Evolutionary conservation across 352 stramenopile genomes (phyloP), one percentile per base, ranked within the genome.

Genomic region (Phytopythium oedochilum): DNA sequence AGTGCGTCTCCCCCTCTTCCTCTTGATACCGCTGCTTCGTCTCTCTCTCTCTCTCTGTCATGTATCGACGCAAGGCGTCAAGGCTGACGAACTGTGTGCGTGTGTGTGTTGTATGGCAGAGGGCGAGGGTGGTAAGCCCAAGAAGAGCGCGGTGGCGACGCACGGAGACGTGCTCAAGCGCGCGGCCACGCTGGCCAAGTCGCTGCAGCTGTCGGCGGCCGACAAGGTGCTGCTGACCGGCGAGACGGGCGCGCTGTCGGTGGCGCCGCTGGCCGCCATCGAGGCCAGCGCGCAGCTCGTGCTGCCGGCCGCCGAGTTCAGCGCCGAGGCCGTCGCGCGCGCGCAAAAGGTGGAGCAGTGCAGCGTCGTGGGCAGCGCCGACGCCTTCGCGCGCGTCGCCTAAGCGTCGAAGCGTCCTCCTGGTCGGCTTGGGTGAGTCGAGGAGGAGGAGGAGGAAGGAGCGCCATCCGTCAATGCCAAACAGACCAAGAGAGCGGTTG

Each of bases 191-290:
- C 63, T 96, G 20, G 77, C 68, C 40, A 89, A 89, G 66, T 83
- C 65, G 85, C 57, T 96, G 42, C 73, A 83, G 48, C 56, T 96
- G 63, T 84, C 69, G 26, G 68, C 80, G 17, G 73, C 71, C 35
- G 86, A 96, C 81, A 96, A 94, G 73, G 82, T 96, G 53, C 66
- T 85, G 32, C 60, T 94, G 39, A 92, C 83, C 2, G 82, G 81
- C 25, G 73, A 93, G 57, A 64, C 89, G 52, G 57, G 61, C 44
- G 60, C 75, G 48, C 65, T 92, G 22, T 88, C 83, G 31, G 77
- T 88, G 57, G 84, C 78, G 15, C 83, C 83, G 9, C 59, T 96
- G 18, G 86, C 86, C 25, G 82, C 86, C 28, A 87, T 92, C 31
- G 57, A 77, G 43, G 73, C 79, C 65, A 92, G 67, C 66, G 76